Evolutionary conservation across 2,329 filamentous ascomycete species (phyloP).

Genomic region (Aspergillus transmontanensis): DNA sequence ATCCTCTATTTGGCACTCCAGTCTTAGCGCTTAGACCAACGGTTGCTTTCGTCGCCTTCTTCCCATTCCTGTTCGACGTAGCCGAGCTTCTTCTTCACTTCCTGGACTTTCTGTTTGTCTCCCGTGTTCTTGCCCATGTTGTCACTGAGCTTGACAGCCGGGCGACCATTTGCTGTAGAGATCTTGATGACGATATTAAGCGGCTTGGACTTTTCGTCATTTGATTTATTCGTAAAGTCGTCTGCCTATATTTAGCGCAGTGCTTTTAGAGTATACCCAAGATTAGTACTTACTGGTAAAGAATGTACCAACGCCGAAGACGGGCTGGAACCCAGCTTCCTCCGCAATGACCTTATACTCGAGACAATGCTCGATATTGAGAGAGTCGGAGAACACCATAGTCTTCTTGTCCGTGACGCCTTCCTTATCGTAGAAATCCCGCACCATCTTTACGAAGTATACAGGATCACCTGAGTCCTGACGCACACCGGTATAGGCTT

Average conservation of each 20-base stretch:
- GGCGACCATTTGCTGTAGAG: slow-evolving; percentile 75
- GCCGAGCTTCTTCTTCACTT: slow-evolving; percentile 82
- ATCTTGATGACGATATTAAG: slow-evolving; percentile 99
- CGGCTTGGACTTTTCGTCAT: slow-evolving; percentile 80
- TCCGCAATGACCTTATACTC: slow-evolving; percentile 87
- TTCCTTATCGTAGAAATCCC: slow-evolving; percentile 75
- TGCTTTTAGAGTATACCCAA: background rate
- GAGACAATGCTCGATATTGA: slow-evolving; percentile 87
- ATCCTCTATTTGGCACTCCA: background rate
- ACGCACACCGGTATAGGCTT: slow-evolving; percentile 79
- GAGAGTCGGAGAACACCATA: slow-evolving; percentile 92
- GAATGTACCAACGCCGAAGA: slow-evolving; percentile 93
- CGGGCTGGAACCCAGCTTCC: slow-evolving; percentile 76
- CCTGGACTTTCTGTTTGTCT: slow-evolving; percentile 73
- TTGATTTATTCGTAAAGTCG: slow-evolving; percentile 75
- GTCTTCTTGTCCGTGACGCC: slow-evolving; percentile 80
- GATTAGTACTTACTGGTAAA: slow-evolving; percentile 68
- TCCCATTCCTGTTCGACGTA: slow-evolving; percentile 85
- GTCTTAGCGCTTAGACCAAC: slow-evolving; percentile 66
- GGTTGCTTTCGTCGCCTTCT: slow-evolving; percentile 77
- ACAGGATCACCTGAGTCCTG: slow-evolving; percentile 89
- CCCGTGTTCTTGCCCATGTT: slow-evolving; percentile 95
- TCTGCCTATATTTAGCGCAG: slow-evolving; percentile 49
- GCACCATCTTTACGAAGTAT: slow-evolving; percentile 76
- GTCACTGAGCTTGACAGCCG: slow-evolving; percentile 90